Evolutionary conservation across 371 early-diverging fungal species (phyloP).

Genomic region (Mortierella sp.): DNA sequence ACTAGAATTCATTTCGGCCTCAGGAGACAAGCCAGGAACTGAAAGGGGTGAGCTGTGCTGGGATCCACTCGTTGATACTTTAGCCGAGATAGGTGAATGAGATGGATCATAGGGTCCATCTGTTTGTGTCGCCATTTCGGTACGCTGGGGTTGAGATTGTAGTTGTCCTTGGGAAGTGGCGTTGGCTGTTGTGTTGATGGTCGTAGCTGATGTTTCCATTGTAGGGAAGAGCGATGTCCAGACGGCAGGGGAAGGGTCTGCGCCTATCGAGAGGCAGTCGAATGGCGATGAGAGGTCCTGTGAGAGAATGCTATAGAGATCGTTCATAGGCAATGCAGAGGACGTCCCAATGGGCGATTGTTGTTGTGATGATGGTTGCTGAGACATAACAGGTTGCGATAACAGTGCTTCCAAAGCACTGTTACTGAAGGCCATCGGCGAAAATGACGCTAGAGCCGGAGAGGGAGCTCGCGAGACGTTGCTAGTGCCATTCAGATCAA

Average conservation of each 20-base stretch:
- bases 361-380: conserved; percentile 8
- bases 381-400: conserved; percentile 15
- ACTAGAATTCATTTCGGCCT: conserved; percentile 37
- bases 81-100: conserved; percentile 18
- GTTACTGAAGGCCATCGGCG: conserved; percentile 36
- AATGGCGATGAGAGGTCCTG: conserved; percentile 35
- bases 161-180: conserved; percentile 1
- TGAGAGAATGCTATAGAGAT: conserved; percentile 11
- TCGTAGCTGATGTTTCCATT: conserved; percentile 1
- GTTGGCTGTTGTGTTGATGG: neutral
- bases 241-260: conserved; percentile 14
- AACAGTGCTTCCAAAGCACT: conserved; percentile 28
- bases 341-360: conserved; percentile 4
- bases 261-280: conserved; percentile 18
- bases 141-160: conserved; percentile 22
- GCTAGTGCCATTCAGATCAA: conserved; percentile 17
- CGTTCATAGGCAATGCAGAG: neutral
- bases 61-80: conserved; percentile 4
- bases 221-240: conserved; percentile 50
- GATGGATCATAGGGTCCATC: conserved; percentile 31
- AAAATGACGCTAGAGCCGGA: conserved; percentile 18
- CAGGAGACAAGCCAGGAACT: conserved; percentile 12
- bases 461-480: conserved; percentile 14
- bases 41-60: conserved; percentile 17
- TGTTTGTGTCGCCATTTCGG: conserved; percentile 48